Evolutionary conservation across 345 rosid genomes (phyloP), one percentile per base, ranked within the genome.

Genomic region (Salix udensis): DNA sequence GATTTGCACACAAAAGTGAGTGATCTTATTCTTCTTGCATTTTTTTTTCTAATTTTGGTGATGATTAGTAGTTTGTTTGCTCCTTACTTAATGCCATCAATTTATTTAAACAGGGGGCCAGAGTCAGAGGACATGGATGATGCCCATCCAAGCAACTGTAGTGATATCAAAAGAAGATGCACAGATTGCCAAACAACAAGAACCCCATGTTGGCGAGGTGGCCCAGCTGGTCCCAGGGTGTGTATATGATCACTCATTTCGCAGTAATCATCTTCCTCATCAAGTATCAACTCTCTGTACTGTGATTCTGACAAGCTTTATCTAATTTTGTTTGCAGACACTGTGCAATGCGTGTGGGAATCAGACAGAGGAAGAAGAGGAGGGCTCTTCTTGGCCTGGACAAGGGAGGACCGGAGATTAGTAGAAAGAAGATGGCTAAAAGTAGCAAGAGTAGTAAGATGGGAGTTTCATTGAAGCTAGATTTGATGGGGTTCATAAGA

Each of bases 281-380:
- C 7, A 8, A 46, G 12, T 40, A 2, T 1, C 2, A n/a, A 23
- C 46, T 39, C 1, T 19, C 6, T 64, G 4, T 26, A 28, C 26
- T 46, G 9, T 71, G 50, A 13, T 58, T 37, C 26, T 58, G 31
- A 62, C 30, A 61, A 30, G 26, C 28, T 26, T 71, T 60, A 52
- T 68, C 39, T 12, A 2, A 18, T 39, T 50, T 68, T 72, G 65
- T 10, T 18, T 85, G 76, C 85, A 94, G 98, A 88, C 97, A 2
- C 82, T 92, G 74, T 94, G 98, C 62, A 92, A 94, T 83, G 98
- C 98, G 8, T 92, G 98, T 76, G 98, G 97, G 84, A 94, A 94
- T 94, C 81, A 91, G 92, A 75, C 80, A 89, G 74, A 89, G 97
- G 74, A 94, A 94, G 84, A 86, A 79, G 86, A 89, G 78, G 61